phyloP scores from a whole-genome alignment of 192 early-diverging fungal species.

The Coemansia pectinata region DNA sequence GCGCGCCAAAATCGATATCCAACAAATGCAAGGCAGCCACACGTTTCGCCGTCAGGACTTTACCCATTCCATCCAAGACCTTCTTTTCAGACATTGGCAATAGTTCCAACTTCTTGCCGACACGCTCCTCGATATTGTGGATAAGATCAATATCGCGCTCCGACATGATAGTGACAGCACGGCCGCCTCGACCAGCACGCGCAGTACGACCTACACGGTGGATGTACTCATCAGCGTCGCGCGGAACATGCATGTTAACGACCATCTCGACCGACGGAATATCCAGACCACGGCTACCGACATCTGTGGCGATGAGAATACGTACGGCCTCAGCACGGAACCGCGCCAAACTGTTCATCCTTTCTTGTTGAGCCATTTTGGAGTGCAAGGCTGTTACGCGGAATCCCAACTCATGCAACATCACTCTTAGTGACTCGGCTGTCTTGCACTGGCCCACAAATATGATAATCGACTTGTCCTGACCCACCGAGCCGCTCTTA shows the following conservation, averaged over 20 bases:
- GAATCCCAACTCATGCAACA: conserved; percentile 91
- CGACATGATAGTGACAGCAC: conserved; percentile 82
- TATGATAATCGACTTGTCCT: conserved; percentile 88
- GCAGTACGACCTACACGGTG: conserved; percentile 99
- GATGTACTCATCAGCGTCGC: conserved; percentile 95
- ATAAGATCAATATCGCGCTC: conserved; percentile 86
- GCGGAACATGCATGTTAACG: conserved; percentile 94
- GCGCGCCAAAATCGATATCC: conserved; percentile 51
- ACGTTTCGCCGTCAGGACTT: conserved; percentile 85
- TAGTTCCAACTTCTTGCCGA: conserved; percentile 80
- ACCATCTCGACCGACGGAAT: conserved; percentile 93
- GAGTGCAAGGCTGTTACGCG: conserved; percentile 88
- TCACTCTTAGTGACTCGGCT: conserved; percentile 80
- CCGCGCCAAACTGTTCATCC: conserved; percentile 86
- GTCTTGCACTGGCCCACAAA: conserved; percentile 87
- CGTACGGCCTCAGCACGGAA: conserved; percentile 87
- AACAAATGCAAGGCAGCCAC: conserved; percentile 62
- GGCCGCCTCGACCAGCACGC: conserved; percentile 90
- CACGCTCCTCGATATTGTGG: conserved; percentile 87
- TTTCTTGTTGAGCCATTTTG: conserved; percentile 89
- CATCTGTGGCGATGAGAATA: conserved; percentile 95
- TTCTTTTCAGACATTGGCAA: conserved; percentile 75
- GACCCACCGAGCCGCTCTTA: conserved; percentile 10
- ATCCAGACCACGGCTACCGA: conserved; percentile 96
- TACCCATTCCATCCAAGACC: conserved; percentile 81